Evolutionary conservation across 257 asterid species (phyloP).

Genomic region (Solanum etuberosum): DNA sequence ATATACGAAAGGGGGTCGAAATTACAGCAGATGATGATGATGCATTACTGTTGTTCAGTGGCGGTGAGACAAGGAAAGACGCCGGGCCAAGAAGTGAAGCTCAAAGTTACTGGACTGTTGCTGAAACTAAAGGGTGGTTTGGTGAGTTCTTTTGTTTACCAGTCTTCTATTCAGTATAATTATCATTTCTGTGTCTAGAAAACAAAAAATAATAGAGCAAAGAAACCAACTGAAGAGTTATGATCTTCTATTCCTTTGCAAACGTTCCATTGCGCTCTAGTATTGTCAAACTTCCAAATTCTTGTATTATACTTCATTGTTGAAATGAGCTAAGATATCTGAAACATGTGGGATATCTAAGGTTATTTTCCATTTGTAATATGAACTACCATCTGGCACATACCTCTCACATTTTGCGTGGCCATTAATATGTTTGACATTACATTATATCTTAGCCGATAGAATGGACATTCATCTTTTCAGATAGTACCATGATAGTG

Average conservation of each 20-base stretch:
- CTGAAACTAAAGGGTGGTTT: constrained; percentile 88
- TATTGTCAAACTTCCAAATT: not conserved
- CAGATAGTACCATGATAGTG: not conserved
- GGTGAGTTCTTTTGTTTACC: constrained; percentile 39
- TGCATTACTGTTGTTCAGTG: constrained; percentile 81
- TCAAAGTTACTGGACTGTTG: constrained; percentile 91
- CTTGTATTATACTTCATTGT: not conserved
- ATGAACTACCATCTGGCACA: not conserved
- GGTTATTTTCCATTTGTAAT: not conserved
- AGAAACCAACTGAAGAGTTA: not conserved
- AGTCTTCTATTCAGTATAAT: not conserved
- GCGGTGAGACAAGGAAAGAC: constrained; percentile 94
- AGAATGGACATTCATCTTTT: not conserved
- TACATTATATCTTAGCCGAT: not conserved
- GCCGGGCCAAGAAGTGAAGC: constrained; percentile 97
- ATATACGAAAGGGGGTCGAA: constrained; percentile 79
- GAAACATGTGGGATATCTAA: not conserved
- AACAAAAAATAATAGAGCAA: not conserved
- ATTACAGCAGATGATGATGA: constrained; percentile 47
- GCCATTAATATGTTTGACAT: not conserved
- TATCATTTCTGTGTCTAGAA: not conserved
- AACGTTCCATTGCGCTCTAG: not conserved
- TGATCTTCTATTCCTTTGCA: not conserved
- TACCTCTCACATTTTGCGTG: not conserved
- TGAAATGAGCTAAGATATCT: not conserved